phyloP scores from a whole-genome alignment of 495 filamentous ascomycete genomes.

The Podospora conica region DNA sequence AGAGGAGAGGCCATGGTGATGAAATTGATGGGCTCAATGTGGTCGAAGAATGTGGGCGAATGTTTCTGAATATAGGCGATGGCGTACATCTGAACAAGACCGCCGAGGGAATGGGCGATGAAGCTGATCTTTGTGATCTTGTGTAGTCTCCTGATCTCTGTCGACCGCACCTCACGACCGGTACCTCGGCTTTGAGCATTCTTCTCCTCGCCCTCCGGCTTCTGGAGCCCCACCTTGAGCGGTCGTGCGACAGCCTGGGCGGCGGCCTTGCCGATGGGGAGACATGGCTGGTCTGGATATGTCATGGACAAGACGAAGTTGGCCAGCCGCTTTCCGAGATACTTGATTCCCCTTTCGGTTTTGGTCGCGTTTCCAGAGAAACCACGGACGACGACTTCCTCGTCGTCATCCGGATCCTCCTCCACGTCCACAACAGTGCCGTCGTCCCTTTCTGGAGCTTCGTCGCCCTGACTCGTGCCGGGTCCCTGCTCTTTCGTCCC shows the following conservation, averaged over 20 bases:
- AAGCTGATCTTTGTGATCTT: slow-evolving; percentile 95
- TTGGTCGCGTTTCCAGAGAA: slow-evolving; percentile 84
- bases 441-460: slow-evolving; percentile 9
- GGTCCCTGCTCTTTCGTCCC: slow-evolving; percentile 7
- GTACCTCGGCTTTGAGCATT: slow-evolving; percentile 51
- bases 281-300: slow-evolving; percentile 83
- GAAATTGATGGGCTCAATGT: slow-evolving; percentile 87
- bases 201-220: slow-evolving; percentile 24
- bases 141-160: slow-evolving; percentile 56
- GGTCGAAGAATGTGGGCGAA: slow-evolving; percentile 81
- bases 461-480: background rate
- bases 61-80: slow-evolving; percentile 98
- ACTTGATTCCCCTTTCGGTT: slow-evolving; percentile 93
- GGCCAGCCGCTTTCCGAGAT: slow-evolving; percentile 90
- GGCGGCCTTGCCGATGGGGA: slow-evolving; percentile 57
- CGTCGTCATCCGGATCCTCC: slow-evolving; percentile 59
- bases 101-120: slow-evolving; percentile 87
- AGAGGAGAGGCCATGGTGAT: slow-evolving; percentile 87
- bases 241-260: slow-evolving; percentile 34
- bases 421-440: slow-evolving; percentile 18
- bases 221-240: slow-evolving; percentile 25
- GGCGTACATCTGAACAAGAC: slow-evolving; percentile 87
- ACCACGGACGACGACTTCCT: slow-evolving; percentile 89
- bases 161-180: slow-evolving; percentile 34
- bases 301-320: slow-evolving; percentile 83